Evolutionary conservation across 352 stramenopile species (phyloP), one percentile per base, ranked within the genome.

Genomic region (Nothophytophthora sp.): DNA sequence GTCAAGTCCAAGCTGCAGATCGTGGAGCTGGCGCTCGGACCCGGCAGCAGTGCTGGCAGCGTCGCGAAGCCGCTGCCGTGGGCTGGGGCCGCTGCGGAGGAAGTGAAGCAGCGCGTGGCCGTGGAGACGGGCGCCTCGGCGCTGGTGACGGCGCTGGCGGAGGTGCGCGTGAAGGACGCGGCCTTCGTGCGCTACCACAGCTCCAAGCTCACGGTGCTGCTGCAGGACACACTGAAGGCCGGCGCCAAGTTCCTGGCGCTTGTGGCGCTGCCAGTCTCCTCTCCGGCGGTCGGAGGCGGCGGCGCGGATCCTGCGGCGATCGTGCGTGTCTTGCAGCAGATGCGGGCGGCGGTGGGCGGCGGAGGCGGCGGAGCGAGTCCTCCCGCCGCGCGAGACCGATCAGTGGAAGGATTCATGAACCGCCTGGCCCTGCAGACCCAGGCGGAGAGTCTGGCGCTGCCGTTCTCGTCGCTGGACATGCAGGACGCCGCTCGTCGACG

Each of bases 161-260:
- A 88, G 9, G 73, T 87, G 13, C 74, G 81, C 1, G 36, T 77
- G 10, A 68, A 73, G 39, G 63, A 75, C 37, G 53, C 63, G n/a
- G 40, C 71, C 19, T 88, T 86, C 34, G 76, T 92, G 10, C 76
- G 81, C 9, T 92, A 90, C 44, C 78, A 92, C 60, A 76, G 73
- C 49, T 90, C 81, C 43, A 90, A 92, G 47, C 76, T 92, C 40
- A 92, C 81, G 2, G 73, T 90, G 20, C 48, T 92, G 23, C 63
- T 92, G 24, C 81, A 92, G 54, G 81, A 92, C 34, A 90, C 78
- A 4, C 45, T 90, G n/a, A 85, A 85, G n/a, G 42, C 62, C 5
- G 70, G 52, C 6, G 59, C 75, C 28, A 90, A 88, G 46, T 81
- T 86, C 37, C 62, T 90, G 4, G 48, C 40, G 10, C 39, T 90